Evolutionary conservation across 306 rosid genomes (phyloP), one percentile per base, ranked within the genome.

Genomic region (Pachyrhizus erosus): DNA sequence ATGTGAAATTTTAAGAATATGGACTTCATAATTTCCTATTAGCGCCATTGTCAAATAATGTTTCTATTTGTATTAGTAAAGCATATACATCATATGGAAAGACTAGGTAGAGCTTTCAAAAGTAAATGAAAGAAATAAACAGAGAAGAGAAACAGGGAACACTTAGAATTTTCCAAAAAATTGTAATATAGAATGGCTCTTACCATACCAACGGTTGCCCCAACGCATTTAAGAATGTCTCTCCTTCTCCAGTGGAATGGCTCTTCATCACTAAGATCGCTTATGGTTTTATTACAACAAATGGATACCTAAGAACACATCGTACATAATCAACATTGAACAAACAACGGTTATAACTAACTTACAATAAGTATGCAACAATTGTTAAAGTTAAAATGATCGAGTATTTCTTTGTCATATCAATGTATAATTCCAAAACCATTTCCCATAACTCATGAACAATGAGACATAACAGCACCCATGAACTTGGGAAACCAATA

Each of bases 191-290:
- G 55, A 75, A 76, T 65, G 49, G 62, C 15, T 84, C 97, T 93
- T 80, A 96, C 99, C 92, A 93, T 58, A 76, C 92, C 91, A 69
- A 93, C 45, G 26, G 92, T 74, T 17, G 85, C 87, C 0, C 98
- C 97, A 20, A 88, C 26, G 81, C 89, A 87, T 86, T 89, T 87
- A 81, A 96, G 94, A 71, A 93, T n/a, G 40, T 87, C 88, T 75
- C 90, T 75, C 62, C 88, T 66, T 79, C 46, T 75, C 86, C 76
- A 81, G 69, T 77, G 76, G 75, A 92, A 82, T 34, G 80, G 83
- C 24, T 62, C 82, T 75, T 87, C 91, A 79, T 62, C 76, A 84
- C 4, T 57, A 75, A 73, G 83, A 78, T 72, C 84, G 49, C 48
- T 76, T 80, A 76, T 87, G 69, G 85, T 65, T 79, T 86, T 91